phyloP scores from a whole-genome alignment of 1,139 yeast genomes.

The Scheffersomyces lignicola region DNA sequence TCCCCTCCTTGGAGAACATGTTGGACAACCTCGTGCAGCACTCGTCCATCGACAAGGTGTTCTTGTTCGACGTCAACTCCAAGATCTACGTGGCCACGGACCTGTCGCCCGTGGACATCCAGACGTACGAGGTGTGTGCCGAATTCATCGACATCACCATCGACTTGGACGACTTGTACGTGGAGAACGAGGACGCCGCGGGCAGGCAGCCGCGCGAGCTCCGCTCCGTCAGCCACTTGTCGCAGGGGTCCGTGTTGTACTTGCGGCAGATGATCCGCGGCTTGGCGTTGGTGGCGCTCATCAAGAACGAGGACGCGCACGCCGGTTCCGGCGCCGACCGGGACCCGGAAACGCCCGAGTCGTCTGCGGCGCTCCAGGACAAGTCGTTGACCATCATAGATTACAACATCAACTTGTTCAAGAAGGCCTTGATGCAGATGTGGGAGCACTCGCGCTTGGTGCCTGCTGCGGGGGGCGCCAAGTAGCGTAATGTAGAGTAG shows the following conservation, averaged over 20 bases:
- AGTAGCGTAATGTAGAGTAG: neutral
- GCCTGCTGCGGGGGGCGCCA: conserved; percentile 1
- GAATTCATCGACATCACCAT: conserved; percentile 94
- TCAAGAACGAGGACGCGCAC: conserved; percentile 56
- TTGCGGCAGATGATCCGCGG: conserved; percentile 92
- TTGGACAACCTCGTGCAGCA: conserved; percentile 87
- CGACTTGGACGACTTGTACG: conserved; percentile 76
- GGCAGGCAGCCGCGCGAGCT: conserved; percentile 32
- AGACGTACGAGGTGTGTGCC: conserved; percentile 94
- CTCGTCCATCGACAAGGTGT: conserved; percentile 88
- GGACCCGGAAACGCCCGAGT: conserved; percentile 12
- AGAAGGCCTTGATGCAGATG: conserved; percentile 74
- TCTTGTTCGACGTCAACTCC: conserved; percentile 88
- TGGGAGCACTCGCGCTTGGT: conserved; percentile 49
- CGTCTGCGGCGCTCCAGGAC: conserved; percentile 25
- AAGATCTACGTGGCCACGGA: conserved; percentile 96
- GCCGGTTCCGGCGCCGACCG: conserved; percentile 6
- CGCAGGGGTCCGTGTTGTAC: conserved; percentile 80
- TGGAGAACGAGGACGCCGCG: conserved; percentile 26
- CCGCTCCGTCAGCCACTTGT: conserved; percentile 71
- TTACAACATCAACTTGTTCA: conserved; percentile 82
- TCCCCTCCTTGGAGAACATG: conserved; percentile 85
- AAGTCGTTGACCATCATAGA: conserved; percentile 75
- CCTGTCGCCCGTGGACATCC: conserved; percentile 92
- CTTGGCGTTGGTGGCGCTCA: conserved; percentile 83